Base-by-base conservation (phyloP, 1,284 basidiomycete genomes). In the Sporisorium scitamineum region DNA sequence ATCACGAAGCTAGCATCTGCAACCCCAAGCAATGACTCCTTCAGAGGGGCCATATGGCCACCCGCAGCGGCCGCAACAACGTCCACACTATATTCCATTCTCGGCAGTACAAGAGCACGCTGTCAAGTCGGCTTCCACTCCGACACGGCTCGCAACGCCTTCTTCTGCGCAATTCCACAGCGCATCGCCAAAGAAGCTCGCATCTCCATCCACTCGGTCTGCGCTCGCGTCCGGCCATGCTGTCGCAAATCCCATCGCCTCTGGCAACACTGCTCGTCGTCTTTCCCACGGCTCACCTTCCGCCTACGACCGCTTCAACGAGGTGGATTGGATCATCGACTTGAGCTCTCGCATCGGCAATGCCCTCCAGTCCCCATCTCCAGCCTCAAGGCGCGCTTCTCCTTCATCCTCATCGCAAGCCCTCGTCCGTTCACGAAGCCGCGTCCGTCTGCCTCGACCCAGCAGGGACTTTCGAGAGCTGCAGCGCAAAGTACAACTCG, bases 261-360 rank as follows among this genome's bases (percentile, higher is more conserved):
- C 54, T 3, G 34, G 31, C 27, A n/a, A 54, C 11, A 24, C 51
- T 8, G 56, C 55, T 32, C 50, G 58, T 27, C 62, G 53, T 14
- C 57, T 41, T 20, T 62, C 59, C 5, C 60, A 57, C 34, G 52
- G 48, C 53, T 61, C 61, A 2, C 57, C 66, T 13, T 73, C 74
- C 3, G 74, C 74, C 29, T 77, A 77, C 32, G 59, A 77, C n/a
- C 59, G 58, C 53, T 77, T 77, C 53, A 63, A 77, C 26, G 70
- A 77, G 22, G 63, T 77, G 20, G 54, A 64, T 5, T 77, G 74
- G 74, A 53, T 73, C 50, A 61, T 77, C 39, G 57, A 77, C 50
- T 60, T 77, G 10, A 72, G 61, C 54, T 69, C 74, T 3, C 69
- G 74, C 26, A 76, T 76, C 58, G 61, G 59, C n/a, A 42, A 52